Evolutionary conservation across 1,284 basidiomycete genomes (phyloP), one percentile per base, ranked within the genome.

Genomic region (Cronartium ribicola): DNA sequence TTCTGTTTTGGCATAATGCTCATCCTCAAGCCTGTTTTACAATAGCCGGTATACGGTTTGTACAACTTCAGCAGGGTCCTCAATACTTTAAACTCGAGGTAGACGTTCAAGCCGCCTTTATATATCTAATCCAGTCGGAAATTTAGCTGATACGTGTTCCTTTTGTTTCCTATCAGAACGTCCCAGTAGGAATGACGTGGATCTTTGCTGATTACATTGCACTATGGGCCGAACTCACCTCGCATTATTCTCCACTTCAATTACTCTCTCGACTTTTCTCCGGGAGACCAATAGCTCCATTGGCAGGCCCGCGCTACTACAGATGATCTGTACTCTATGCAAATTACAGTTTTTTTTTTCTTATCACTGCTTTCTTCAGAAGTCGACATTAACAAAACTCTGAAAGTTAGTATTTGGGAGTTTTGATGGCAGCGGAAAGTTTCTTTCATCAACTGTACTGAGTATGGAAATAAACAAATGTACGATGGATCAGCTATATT

Each of bases 121-220:
- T 69, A 11, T 39, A 41, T 22, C 37, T 41, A 46, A 67, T 20
- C 2, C 11, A 10, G 40, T 22, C 44, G 17, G 4, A 66, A 36
- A 6, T 6, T 17, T 66, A 13, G 39, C n/a, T 37, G 20, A 48
- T 59, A 13, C 20, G 13, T 36, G 13, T 57, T 4, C 11, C 11
- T 10, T 41, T 67, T 4, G 14, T 5, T 6, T 14, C 60, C 4
- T 17, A 20, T 62, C 10, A 73, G 71, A 73, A 66, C 22, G 64
- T 66, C 5, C 71, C 71, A 20, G 71, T 73, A 20, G 71, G 64
- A 44, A 41, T 73, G 17, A 36, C 71, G 41, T 73, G 71, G 64
- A 73, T 73, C 22, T 73, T 73, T 48, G 48, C 71, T 17, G 71
- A 73, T 44, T 73, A 73, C 43, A 73, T 73, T 43, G 57, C 64